A percentile compares a stretch with the other conserved stretches of the same genome.
Evolutionary conservation across 2,329 filamentous ascomycete genomes (phyloP).

Genomic region (Sarocladium oryzae): DNA sequence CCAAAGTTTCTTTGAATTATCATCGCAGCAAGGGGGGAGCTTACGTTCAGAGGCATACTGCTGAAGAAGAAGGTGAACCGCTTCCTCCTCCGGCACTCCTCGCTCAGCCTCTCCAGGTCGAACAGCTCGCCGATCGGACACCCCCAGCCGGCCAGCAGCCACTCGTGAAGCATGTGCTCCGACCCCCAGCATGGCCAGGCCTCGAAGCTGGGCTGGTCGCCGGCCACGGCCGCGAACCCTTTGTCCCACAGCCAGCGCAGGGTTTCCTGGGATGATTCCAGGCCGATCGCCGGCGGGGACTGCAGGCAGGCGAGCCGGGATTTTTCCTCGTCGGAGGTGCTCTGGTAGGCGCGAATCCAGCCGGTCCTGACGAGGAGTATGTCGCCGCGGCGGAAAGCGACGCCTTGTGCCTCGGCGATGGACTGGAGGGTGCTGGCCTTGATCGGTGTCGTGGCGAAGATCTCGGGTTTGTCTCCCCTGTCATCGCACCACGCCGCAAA

Average conservation of each 20-base stretch:
- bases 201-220: slow-evolving; percentile 48
- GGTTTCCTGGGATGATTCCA: slow-evolving; percentile 40
- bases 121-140: slow-evolving; percentile 45
- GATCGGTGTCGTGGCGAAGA: slow-evolving; percentile 36
- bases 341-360: slow-evolving; percentile 38
- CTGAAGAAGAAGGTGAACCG: slow-evolving; percentile 34
- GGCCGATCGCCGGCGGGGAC: slow-evolving; percentile 29
- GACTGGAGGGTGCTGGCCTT: slow-evolving; percentile 34
- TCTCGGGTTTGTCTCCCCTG: slow-evolving; percentile 27
- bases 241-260: slow-evolving; percentile 53
- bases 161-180: slow-evolving; percentile 33
- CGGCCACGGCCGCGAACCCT: slow-evolving; percentile 47
- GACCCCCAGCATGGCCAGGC: slow-evolving; percentile 34
- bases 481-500: slow-evolving; percentile 39
- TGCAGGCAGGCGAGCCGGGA: slow-evolving; percentile 24
- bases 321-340: slow-evolving; percentile 29
- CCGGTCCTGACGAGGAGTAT: slow-evolving; percentile 51
- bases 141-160: slow-evolving; percentile 42
- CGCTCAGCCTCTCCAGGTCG: slow-evolving; percentile 33
- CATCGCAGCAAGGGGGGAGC: not conserved
- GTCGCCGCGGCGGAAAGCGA: slow-evolving; percentile 41
- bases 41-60: slow-evolving; percentile 28
- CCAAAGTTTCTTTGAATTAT: not conserved
- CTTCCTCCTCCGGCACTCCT: slow-evolving; percentile 23
- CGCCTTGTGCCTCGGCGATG: slow-evolving; percentile 36